Base-by-base conservation (phyloP, 768 basidiomycete genomes). In the Tylopilus cervinicoccineus region DNA sequence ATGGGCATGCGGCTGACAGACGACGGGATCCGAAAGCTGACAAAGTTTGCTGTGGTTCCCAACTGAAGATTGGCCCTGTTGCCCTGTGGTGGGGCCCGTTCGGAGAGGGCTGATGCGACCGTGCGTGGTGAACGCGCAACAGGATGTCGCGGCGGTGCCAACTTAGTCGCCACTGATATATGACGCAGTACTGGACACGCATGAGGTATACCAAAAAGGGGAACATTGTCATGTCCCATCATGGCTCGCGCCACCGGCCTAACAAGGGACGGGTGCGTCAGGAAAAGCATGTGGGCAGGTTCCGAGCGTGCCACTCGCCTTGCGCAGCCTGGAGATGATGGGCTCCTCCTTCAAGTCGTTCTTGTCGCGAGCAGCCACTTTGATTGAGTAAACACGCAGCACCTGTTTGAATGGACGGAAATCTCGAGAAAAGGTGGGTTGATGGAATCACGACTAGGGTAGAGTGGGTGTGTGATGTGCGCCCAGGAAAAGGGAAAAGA, bases 241-340 rank as follows among this genome's bases (percentile, higher is more conserved):
- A 70, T 93, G 91, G 67, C 86, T 91, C 28, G 90, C 89, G 47
- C 89, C 90, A 56, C 89, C 89, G 55, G 86, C 89, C 89, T 91
- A 48, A 29, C 9, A 53, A 41, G 47, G 28, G 28, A 46, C 42
- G 43, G 54, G 52, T 40, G 44, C 46, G 51, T 54, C 48, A 56
- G 60, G 49, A 55, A 43, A 53, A 47, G 32, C 49, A 51, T 47
- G 52, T 45, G 11, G 23, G 34, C 32, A 43, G 26, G 23, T 12
- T 38, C 34, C n/a, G 43, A 42, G 32, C 13, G 45, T 37, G 48
- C 54, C 71, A 43, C 77, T 64, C 48, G 88, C 93, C 79, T 90
- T 89, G 67, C 92, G 79, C 68, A 96, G 73, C 54, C 82, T 78
- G 38, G 76, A 68, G 37, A 97, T 75, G 61, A 98, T 93, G 5